Percentiles rank a stretch among this genome's conserved stretches.
Conservation (phyloP, 1,284 basidiomycete species). For the Puccinia horiana region DNA sequence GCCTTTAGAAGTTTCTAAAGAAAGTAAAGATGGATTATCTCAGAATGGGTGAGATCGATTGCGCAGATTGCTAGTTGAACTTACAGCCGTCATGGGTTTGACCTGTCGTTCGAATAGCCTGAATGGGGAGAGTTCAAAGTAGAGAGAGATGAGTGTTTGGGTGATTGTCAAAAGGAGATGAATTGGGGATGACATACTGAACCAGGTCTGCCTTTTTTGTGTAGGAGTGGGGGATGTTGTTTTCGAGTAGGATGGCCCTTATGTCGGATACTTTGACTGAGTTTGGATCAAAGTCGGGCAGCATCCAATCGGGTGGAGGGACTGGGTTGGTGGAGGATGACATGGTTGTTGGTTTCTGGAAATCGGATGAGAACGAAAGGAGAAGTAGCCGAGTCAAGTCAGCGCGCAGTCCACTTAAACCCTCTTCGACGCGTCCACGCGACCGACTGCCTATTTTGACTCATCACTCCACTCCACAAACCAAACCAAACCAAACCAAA, state of each 20-base stretch:
- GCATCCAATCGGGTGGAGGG: constrained; percentile 67
- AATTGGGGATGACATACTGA: constrained; percentile 53
- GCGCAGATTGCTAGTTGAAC: constrained; percentile 42
- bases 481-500: too few species aligned
- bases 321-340: constrained; percentile 27
- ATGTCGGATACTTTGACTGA: constrained; percentile 78
- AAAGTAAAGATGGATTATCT: constrained; percentile 50
- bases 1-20: constrained; percentile 39
- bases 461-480: too few species aligned
- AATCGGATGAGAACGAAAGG: constrained; percentile 61
- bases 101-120: constrained; percentile 52
- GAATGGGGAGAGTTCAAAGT: neutral
- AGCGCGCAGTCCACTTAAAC: too few species aligned
- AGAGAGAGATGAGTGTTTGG: neutral
- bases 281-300: constrained; percentile 77
- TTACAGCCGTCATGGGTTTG: constrained; percentile 55
- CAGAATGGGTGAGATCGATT: constrained; percentile 51
- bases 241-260: constrained; percentile 75
- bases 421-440: too few species aligned
- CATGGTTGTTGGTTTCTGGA: constrained; percentile 64
- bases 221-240: constrained; percentile 74
- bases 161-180: constrained; percentile 58
- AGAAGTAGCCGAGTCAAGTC: constrained; percentile 54
- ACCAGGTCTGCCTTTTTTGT: constrained; percentile 80
- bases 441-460: too few species aligned